Evolutionary conservation across 164 flowering plant species (phyloP), one percentile per base, ranked within the genome.

Genomic region (Protea cynaroides): DNA sequence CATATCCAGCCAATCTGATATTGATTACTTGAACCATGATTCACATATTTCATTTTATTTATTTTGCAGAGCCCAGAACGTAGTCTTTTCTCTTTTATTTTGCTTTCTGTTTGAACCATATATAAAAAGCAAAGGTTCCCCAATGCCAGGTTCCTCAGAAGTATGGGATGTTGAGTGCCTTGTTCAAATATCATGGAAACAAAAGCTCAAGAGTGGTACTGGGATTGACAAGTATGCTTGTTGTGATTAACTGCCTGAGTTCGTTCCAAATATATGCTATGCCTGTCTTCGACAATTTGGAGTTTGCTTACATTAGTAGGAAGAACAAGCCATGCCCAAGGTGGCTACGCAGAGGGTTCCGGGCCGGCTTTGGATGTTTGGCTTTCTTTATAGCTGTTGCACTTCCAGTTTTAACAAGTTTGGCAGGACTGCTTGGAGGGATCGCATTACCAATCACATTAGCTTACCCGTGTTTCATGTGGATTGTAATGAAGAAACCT

Each of bases 401-500:
- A 0, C 58, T 90, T 25, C 95, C 95, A 0, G 88, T 89, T 74
- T 63, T 92, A 58, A 58, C 67, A 1, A 75, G 76, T 38, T 43
- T 92, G 38, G 84, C 75, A 1, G 72, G 80, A 22, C 70, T 89
- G 1, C 64, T 90, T 1, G 88, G 96, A 49, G 97, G 96, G 11
- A 56, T 91, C 0, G 72, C 90, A 0, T 74, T 87, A 61, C 92
- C 97, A 0, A 76, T 91, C 38, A 88, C 93, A 1, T 71, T 88
- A 37, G 88, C 83, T 8, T 84, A 85, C 43, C 97, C 97, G 12
- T 91, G 97, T 73, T 87, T 87, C 74, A 88, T 91, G 88, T 91
- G 92, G 90, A 65, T 83, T 17, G 56, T 72, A 55, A 59, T 85
- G 9, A 88, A 81, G 82, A 86, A 83, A 62, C 92, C 93, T 0